phyloP scores from a whole-genome alignment of 805 yeast genomes.

The Wickerhamiella parazyma region DNA sequence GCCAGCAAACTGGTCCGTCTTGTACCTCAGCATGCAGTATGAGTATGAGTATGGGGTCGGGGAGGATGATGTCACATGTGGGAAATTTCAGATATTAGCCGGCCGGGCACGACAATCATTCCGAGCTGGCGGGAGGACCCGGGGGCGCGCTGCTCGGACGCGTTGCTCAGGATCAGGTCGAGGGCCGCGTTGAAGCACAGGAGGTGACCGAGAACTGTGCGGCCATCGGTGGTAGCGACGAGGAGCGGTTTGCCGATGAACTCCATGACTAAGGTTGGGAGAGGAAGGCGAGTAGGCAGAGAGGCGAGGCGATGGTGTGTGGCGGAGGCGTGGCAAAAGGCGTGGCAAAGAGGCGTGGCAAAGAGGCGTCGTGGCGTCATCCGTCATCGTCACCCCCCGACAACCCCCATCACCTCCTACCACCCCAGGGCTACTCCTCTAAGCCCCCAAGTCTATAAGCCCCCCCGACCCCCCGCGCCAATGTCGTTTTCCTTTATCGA shows the following conservation, averaged over 20 bases:
- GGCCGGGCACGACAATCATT: slow-evolving; percentile 25
- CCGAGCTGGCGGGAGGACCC: slow-evolving; percentile 22
- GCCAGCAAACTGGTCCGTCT: slow-evolving; percentile 75
- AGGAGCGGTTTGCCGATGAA: slow-evolving; percentile 3
- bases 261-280: background rate
- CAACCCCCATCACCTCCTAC: too few relatives aligned
- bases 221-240: slow-evolving; percentile 22
- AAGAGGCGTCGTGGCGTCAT: too few relatives aligned
- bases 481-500: background rate
- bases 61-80: slow-evolving; percentile 14
- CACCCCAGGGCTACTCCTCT: background rate
- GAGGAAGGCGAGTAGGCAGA: background rate
- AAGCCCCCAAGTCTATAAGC: too few relatives aligned
- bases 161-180: slow-evolving; percentile 25
- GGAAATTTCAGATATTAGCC: slow-evolving; percentile 17
- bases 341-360: too few relatives aligned
- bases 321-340: background rate
- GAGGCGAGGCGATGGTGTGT: too few relatives aligned
- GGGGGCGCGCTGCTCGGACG: slow-evolving; percentile 23
- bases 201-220: slow-evolving; percentile 25
- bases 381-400: too few relatives aligned
- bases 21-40: slow-evolving; percentile 46
- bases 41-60: background rate
- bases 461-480: background rate
- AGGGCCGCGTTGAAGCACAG: slow-evolving; percentile 21